Evolutionary conservation across 1,284 basidiomycete species (phyloP).

Genomic region (Meripilus lineatus): DNA sequence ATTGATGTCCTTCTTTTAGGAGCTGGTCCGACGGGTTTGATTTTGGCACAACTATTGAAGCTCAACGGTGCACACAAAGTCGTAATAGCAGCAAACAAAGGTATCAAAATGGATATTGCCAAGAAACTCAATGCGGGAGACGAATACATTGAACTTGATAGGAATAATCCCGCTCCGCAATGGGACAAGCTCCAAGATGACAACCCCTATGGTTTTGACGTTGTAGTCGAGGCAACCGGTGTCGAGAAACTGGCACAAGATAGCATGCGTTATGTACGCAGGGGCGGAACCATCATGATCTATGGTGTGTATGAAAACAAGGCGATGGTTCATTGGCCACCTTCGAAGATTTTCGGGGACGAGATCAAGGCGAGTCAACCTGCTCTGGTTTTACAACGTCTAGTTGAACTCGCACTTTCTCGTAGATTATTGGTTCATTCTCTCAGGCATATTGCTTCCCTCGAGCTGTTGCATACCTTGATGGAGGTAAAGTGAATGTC

Average conservation of each 20-base stretch:
- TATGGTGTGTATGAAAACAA: constrained; percentile 59
- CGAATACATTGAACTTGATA: constrained; percentile 55
- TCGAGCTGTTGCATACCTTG: constrained; percentile 55
- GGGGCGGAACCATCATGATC: constrained; percentile 45
- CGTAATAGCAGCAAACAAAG: constrained; percentile 49
- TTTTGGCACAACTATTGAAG: constrained; percentile 80
- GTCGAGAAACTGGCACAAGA: constrained; percentile 53
- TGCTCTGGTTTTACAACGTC: neutral
- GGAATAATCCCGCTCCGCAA: constrained; percentile 43
- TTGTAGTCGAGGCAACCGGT: constrained; percentile 60
- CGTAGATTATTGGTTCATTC: constrained; percentile 55
- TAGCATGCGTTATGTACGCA: constrained; percentile 55
- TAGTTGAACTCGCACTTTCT: neutral
- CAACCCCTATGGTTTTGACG: constrained; percentile 59
- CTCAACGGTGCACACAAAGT: constrained; percentile 48
- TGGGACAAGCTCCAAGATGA: constrained; percentile 55
- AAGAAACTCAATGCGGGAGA: constrained; percentile 47
- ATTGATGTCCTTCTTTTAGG: constrained; percentile 75
- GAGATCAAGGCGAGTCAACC: constrained; percentile 42
- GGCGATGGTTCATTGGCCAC: constrained; percentile 52
- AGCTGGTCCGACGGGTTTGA: constrained; percentile 77
- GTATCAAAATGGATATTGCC: constrained; percentile 57
- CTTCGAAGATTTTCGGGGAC: constrained; percentile 56
- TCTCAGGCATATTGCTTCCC: constrained; percentile 60
- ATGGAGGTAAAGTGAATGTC: constrained; percentile 53